Evolutionary conservation across 208 protist species (phyloP), one percentile per base, ranked within the genome.

Genomic region (Leishmania arabica): DNA sequence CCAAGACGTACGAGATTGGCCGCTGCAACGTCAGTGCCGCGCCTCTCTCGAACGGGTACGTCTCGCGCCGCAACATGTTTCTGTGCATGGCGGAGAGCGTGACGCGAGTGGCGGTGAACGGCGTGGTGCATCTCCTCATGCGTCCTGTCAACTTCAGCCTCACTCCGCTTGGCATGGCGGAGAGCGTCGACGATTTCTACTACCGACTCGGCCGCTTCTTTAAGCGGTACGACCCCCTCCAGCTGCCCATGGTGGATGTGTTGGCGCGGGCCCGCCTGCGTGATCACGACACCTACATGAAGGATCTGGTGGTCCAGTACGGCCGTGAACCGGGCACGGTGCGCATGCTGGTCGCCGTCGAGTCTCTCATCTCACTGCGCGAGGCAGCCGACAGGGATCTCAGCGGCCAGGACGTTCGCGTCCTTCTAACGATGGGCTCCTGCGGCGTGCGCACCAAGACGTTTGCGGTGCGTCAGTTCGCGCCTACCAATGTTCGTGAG

Each of bases 321-420:
- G 94, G 94, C 49, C 84, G 88, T 34, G 94, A 97, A 74, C 94
- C 94, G 24, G 92, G 91, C 73, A 91, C 86, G 21, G 89, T 90
- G 31, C 83, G 87, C 37, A 68, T 97, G 54, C 84, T 71, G 8
- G 64, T 97, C 15, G 86, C 87, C 24, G 69, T 97, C 21, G 60
- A 90, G 34, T 81, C 80, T 5, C 77, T 96, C 15, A 62, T 85
- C 64, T 87, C 92, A 0, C 77, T 97, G 42, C 87, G 84, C 11
- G 81, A 83, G 82, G 83, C 84, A 7, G 75, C 84, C 6, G 77
- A 79, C 17, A 78, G 76, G 47, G 92, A 96, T 56, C 42, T 95
- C 27, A 75, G 90, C 69, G 82, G 85, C 21, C 56, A 84, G 34
- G 84, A 93, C 34, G 90, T 97, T 37, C 66, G 85, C 19, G 88